A percentile compares a stretch with the other conserved stretches of the same genome.
Conservation (phyloP, 116 monocot genomes). For the Trichopus zeylanicus region DNA sequence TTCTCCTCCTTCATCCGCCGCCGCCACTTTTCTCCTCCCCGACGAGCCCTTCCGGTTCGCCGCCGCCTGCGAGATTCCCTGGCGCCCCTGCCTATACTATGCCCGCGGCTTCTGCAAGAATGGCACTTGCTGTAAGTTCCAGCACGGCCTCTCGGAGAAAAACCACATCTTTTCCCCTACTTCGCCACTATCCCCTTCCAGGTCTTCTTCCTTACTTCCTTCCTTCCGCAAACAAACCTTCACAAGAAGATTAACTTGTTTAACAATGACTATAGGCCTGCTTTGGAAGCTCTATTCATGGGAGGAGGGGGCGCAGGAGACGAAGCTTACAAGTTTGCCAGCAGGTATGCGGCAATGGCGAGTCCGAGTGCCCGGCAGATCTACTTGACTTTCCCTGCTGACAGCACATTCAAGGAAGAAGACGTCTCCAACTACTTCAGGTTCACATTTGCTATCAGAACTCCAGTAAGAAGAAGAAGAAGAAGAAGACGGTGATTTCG, state of each 20-base stretch:
- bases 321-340: slow-evolving; percentile 26
- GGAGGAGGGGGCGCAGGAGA: slow-evolving; percentile 6
- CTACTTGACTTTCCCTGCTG: slow-evolving; percentile 74
- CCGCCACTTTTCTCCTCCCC: slow-evolving; percentile 23
- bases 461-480: background rate
- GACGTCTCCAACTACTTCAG: slow-evolving; percentile 88
- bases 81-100: slow-evolving; percentile 77
- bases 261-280: background rate
- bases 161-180: slow-evolving; percentile 64
- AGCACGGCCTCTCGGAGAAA: slow-evolving; percentile 60
- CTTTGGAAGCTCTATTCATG: background rate
- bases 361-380: slow-evolving; percentile 68
- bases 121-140: slow-evolving; percentile 63
- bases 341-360: slow-evolving; percentile 26
- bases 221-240: background rate
- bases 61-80: slow-evolving; percentile 17
- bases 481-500: too few species aligned
- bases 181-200: background rate
- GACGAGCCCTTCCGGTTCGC: background rate
- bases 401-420: slow-evolving; percentile 72
- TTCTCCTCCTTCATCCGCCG: slow-evolving; percentile 30
- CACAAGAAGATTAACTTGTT: background rate
- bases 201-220: background rate
- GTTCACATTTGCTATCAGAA: slow-evolving; percentile 12
- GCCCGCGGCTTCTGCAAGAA: slow-evolving; percentile 89